These are phyloP conservation scores for Ettlia oleoabundans DNA, from an alignment of 139 green algal genomes.

Conservation along the genomic window DNA sequence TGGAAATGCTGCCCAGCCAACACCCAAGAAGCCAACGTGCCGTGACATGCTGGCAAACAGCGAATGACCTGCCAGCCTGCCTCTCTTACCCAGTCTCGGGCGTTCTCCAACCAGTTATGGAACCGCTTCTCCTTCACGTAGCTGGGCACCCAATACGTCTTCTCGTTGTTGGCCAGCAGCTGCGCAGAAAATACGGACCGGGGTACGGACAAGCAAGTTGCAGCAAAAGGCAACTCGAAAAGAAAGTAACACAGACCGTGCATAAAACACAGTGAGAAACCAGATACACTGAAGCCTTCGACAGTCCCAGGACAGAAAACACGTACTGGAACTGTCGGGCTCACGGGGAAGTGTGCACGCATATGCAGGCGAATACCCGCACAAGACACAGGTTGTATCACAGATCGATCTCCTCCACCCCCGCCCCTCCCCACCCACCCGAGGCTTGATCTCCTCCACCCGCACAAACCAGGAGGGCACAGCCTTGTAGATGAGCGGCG, in stretches of 20 bases:
- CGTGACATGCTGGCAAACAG: no score
- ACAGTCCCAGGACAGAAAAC: no score
- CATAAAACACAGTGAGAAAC: no score
- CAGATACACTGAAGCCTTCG: no score
- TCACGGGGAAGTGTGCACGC: no score
- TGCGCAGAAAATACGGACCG: slow-evolving; percentile 4
- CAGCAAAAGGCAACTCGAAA: background rate
- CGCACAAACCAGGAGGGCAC: slow-evolving; percentile 97
- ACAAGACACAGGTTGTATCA: no score
- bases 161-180: slow-evolving; percentile 89
- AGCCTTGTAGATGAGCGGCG: slow-evolving; percentile 89
- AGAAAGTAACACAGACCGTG: no score
- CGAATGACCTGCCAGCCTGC: background rate
- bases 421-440: slow-evolving; percentile 76
- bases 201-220: background rate
- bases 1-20: no score
- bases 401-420: background rate
- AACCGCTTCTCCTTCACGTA: slow-evolving; percentile 99
- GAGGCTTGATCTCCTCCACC: slow-evolving; percentile 90
- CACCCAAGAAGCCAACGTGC: no score
- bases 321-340: no score
- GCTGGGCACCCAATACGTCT: slow-evolving; percentile 95
- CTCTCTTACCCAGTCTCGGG: slow-evolving; percentile 89
- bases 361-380: no score
- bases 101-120: slow-evolving; percentile 98